Conservation (phyloP, 1,139 yeast genomes). For the Kazachstania sp. region DNA sequence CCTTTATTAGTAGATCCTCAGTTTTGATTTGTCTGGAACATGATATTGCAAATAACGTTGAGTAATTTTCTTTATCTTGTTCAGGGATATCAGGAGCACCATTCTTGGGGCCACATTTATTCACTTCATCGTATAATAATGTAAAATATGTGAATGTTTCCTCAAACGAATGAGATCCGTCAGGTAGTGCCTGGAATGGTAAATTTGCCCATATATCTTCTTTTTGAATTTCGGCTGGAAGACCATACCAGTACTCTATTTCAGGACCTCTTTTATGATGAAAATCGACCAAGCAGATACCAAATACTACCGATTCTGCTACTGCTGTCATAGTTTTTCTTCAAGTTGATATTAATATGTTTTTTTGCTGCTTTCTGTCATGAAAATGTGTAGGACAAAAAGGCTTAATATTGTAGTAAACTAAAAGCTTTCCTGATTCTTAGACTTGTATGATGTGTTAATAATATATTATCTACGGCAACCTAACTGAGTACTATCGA, state of each 20-base stretch:
- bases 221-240: conserved; percentile 38
- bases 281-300: conserved; percentile 84
- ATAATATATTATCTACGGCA: too few species aligned
- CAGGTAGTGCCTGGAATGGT: conserved; percentile 93
- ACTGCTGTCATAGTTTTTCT: neutral
- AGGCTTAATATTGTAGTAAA: too few species aligned
- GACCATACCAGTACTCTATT: conserved; percentile 83
- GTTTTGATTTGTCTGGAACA: conserved; percentile 80
- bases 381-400: neutral
- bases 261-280: conserved; percentile 95
- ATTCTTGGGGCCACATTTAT: conserved; percentile 24
- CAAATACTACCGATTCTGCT: conserved; percentile 46
- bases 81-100: conserved; percentile 31
- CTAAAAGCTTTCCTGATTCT: too few species aligned
- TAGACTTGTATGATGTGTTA: too few species aligned
- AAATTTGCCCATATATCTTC: conserved; percentile 69
- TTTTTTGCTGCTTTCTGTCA: neutral
- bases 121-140: conserved; percentile 59
- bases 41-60: conserved; percentile 85
- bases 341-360: neutral
- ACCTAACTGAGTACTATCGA: too few species aligned
- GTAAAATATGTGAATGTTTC: conserved; percentile 92
- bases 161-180: conserved; percentile 86
- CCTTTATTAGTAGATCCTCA: conserved; percentile 48
- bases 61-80: conserved; percentile 37